These are phyloP conservation scores for Batkoa obscura DNA, from an alignment of 371 early-diverging fungal genomes.

Conservation along the genomic window DNA sequence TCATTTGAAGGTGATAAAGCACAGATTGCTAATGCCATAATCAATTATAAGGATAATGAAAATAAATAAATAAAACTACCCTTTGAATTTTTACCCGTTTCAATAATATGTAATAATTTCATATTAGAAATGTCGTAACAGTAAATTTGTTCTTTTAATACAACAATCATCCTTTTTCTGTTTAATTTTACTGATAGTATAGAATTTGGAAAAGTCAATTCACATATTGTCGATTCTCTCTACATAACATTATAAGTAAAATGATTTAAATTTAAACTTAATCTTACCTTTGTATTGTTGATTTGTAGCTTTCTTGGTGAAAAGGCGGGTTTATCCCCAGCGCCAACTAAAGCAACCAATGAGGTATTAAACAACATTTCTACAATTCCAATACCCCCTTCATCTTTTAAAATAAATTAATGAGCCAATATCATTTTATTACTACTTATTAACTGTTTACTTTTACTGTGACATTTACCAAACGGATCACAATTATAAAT, in stretches of 20 bases:
- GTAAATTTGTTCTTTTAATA: slow-evolving; percentile 78
- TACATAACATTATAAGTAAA: slow-evolving; percentile 10
- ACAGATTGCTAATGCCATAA: slow-evolving; percentile 42
- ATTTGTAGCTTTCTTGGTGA: slow-evolving; percentile 85
- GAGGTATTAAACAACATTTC: slow-evolving; percentile 94
- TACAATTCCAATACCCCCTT: slow-evolving; percentile 77
- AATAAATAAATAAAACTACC: slow-evolving; percentile 21
- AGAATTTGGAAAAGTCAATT: slow-evolving; percentile 77
- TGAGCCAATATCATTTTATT: too few species aligned
- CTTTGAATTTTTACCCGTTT: slow-evolving; percentile 75
- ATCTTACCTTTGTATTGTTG: slow-evolving; percentile 75
- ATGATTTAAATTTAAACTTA: not conserved
- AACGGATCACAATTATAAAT: slow-evolving; percentile 91
- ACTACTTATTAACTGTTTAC: slow-evolving; percentile 16
- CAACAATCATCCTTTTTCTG: slow-evolving; percentile 73
- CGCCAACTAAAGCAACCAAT: slow-evolving; percentile 85
- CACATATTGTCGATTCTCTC: slow-evolving; percentile 90
- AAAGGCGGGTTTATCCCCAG: slow-evolving; percentile 75
- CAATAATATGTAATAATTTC: slow-evolving; percentile 86
- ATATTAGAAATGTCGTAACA: slow-evolving; percentile 91
- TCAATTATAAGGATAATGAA: not conserved
- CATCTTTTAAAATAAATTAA: slow-evolving; percentile 17
- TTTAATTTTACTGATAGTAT: slow-evolving; percentile 89
- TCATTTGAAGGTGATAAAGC: slow-evolving; percentile 85
- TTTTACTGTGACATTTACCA: slow-evolving; percentile 69